phyloP scores from a whole-genome alignment of 2,329 filamentous ascomycete genomes.

The Diaporthe capsici region DNA sequence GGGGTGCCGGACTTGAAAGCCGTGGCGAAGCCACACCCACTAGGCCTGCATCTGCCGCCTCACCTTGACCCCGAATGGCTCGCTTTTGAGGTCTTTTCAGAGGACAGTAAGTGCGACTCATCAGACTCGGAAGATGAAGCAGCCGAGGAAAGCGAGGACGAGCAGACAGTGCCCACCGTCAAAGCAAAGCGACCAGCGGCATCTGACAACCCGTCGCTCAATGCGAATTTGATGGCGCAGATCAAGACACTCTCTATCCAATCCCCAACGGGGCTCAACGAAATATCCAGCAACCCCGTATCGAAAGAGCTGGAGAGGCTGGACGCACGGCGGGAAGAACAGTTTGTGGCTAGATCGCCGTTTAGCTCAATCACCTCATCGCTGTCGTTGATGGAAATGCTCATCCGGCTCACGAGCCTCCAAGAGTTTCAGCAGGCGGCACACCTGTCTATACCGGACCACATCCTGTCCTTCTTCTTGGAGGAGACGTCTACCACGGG shows the following conservation, averaged over 20 bases:
- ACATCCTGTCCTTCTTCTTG: slow-evolving; percentile 90
- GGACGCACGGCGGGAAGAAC: slow-evolving; percentile 43
- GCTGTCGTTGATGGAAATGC: slow-evolving; percentile 86
- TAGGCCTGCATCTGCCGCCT: slow-evolving; percentile 73
- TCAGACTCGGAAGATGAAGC: slow-evolving; percentile 53
- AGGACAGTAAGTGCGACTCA: slow-evolving; percentile 67
- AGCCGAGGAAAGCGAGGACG: slow-evolving; percentile 47
- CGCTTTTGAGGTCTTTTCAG: slow-evolving; percentile 86
- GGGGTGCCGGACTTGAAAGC: slow-evolving; percentile 37
- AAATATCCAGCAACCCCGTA: slow-evolving; percentile 21
- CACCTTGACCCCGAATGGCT: slow-evolving; percentile 93
- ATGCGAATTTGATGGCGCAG: slow-evolving; percentile 57
- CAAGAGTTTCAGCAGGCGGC: slow-evolving; percentile 94
- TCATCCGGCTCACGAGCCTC: slow-evolving; percentile 86
- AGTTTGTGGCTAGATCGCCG: slow-evolving; percentile 59
- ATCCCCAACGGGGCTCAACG: slow-evolving; percentile 35
- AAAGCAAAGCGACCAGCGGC: slow-evolving; percentile 23
- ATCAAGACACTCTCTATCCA: slow-evolving; percentile 57
- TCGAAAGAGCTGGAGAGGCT: slow-evolving; percentile 25
- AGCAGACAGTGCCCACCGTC: slow-evolving; percentile 45
- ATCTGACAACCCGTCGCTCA: slow-evolving; percentile 48
- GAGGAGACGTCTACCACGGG: slow-evolving; percentile 70
- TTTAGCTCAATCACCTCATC: slow-evolving; percentile 68
- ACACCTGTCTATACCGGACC: slow-evolving; percentile 90
- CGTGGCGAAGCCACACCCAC: slow-evolving; percentile 37